A percentile compares a stretch with the other conserved stretches of the same genome.
phyloP scores from a whole-genome alignment of 192 early-diverging fungal genomes.

The Coemansia furcata region DNA sequence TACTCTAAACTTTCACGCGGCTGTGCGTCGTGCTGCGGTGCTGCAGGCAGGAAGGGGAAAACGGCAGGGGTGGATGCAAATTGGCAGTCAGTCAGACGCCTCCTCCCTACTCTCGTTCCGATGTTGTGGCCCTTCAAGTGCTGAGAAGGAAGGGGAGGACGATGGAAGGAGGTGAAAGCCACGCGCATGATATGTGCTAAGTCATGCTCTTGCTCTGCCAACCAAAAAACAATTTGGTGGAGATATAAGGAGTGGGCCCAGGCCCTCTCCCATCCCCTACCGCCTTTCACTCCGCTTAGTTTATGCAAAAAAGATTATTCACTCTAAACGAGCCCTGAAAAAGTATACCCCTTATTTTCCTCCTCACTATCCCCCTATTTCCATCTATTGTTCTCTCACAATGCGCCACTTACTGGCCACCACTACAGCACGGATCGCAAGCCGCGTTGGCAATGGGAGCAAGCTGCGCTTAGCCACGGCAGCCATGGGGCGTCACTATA shows the following conservation, averaged over 20 bases:
- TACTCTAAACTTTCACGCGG: not conserved
- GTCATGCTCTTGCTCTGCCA: no score
- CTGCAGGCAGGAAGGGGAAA: not conserved
- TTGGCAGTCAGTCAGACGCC: not conserved
- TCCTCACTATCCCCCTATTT: not conserved
- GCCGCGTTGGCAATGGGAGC: not conserved
- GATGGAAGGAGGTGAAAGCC: no score
- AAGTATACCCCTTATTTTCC: not conserved
- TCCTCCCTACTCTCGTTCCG: not conserved
- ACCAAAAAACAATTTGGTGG: not conserved
- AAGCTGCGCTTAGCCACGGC: not conserved
- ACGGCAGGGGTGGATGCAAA: no score
- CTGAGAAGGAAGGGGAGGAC: no score
- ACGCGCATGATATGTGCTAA: no score
- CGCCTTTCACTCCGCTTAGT: not conserved
- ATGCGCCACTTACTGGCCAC: constrained; percentile 6
- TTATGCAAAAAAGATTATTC: not conserved
- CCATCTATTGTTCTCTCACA: not conserved
- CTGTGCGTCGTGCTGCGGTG: no score
- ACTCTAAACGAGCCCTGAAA: not conserved
- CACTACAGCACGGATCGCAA: not conserved
- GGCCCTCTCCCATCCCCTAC: not conserved
- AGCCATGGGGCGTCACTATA: constrained; percentile 21
- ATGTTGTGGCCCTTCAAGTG: no score
- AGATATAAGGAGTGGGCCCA: not conserved